phyloP scores from a whole-genome alignment of 805 yeast species.

The Suhomyces emberorum region DNA sequence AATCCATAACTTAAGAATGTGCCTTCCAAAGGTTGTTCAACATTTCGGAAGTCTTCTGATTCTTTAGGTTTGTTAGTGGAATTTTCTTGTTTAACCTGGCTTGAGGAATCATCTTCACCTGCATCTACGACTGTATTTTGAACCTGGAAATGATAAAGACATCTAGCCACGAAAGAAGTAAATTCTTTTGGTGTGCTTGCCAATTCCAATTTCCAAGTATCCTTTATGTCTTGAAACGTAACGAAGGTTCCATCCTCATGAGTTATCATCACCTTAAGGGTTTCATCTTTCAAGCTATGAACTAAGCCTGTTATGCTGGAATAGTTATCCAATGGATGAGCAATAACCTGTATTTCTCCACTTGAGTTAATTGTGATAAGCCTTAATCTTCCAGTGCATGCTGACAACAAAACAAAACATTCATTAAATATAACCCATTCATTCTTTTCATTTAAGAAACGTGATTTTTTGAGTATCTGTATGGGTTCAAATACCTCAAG shows the following conservation, averaged over 20 bases:
- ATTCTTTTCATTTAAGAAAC: slow-evolving; percentile 8
- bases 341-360: background rate
- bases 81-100: slow-evolving; percentile 1
- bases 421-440: slow-evolving; percentile 6
- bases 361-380: background rate
- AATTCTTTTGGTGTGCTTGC: slow-evolving; percentile 8
- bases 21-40: slow-evolving; percentile 26
- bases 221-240: slow-evolving; percentile 6
- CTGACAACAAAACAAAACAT: slow-evolving; percentile 3
- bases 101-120: slow-evolving; percentile 9
- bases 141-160: slow-evolving; percentile 21
- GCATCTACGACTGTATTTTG: slow-evolving; percentile 16
- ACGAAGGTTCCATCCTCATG: slow-evolving; percentile 21
- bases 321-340: slow-evolving; percentile 1
- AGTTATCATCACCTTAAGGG: slow-evolving; percentile 11
- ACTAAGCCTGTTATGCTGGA: slow-evolving; percentile 4
- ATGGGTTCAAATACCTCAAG: background rate
- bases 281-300: background rate
- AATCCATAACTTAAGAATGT: slow-evolving; percentile 25
- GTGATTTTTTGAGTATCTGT: slow-evolving; percentile 1
- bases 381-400: slow-evolving; percentile 8
- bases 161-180: slow-evolving; percentile 17
- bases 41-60: no score
- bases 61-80: no score
- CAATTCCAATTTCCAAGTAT: background rate